Conservation (phyloP, 495 filamentous ascomycete species). For the Xanthoparmelia taractica region DNA sequence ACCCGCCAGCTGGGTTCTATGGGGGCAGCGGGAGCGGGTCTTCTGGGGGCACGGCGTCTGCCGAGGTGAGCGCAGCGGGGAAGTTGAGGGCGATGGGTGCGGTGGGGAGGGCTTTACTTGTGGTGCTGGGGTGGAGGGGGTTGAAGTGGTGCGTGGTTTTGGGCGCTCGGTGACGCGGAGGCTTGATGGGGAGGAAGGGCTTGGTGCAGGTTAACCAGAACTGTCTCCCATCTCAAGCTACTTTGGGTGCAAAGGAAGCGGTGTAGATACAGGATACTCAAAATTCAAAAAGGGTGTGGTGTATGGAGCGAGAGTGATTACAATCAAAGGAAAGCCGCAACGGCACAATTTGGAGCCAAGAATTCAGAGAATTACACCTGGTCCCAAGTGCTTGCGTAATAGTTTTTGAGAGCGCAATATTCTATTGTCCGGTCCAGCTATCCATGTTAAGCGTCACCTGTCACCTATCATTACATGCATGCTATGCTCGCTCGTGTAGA, state of each 20-base stretch:
- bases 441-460: neutral
- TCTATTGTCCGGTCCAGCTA: neutral
- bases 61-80: neutral
- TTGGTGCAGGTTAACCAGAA: neutral
- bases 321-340: neutral
- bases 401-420: too few species aligned
- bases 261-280: neutral
- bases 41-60: neutral
- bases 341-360: neutral
- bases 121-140: neutral
- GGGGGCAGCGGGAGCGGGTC: constrained; percentile 16
- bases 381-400: neutral
- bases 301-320: neutral
- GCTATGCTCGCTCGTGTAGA: neutral
- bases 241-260: neutral
- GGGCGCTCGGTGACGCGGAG: neutral
- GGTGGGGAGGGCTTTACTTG: neutral
- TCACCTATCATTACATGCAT: neutral
- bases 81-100: neutral
- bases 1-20: constrained; percentile 22
- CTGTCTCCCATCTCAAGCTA: neutral
- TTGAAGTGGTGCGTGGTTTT: neutral
- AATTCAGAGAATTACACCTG: neutral
- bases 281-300: neutral
- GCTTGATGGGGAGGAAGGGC: neutral